These are phyloP conservation scores for Quercus alba DNA, from an alignment of 306 rosid species.

Conservation along the genomic window DNA sequence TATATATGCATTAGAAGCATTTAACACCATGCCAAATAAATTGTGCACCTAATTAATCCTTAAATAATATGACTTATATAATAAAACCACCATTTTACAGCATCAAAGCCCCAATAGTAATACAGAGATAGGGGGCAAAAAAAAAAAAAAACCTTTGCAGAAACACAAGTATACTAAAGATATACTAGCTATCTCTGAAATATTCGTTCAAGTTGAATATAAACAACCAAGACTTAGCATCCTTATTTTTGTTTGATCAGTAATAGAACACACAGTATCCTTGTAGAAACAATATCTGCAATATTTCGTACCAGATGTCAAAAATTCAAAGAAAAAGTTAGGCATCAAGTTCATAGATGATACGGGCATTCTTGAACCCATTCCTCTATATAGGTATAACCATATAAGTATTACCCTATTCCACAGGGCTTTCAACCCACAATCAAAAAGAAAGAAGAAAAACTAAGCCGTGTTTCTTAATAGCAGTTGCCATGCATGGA, in stretches of 20 bases:
- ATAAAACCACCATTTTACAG: not conserved
- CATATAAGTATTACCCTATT: not conserved
- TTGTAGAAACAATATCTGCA: not conserved
- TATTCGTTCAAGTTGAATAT: not conserved
- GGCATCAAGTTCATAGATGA: not conserved
- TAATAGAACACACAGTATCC: not conserved
- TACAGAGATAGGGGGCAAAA: not conserved
- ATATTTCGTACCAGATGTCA: not conserved
- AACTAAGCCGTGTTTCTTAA: not conserved
- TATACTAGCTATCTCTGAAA: not conserved
- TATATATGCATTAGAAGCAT: conserved; percentile 11
- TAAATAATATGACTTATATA: not conserved
- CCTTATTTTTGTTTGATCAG: not conserved
- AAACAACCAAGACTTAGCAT: not conserved
- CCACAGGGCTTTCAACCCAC: not conserved
- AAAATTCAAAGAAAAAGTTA: not conserved
- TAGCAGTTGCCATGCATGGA: not conserved
- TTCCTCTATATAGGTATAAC: not conserved
- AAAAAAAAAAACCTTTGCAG: not conserved
- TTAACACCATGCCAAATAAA: not conserved
- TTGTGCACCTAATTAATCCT: not conserved
- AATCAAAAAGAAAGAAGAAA: not conserved
- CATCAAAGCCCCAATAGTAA: not conserved
- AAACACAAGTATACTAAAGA: not conserved
- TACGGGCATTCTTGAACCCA: not conserved